A percentile compares a stretch with the other conserved stretches of the same genome.
Evolutionary conservation across 768 basidiomycete genomes (phyloP).

Genomic region (Pleurotus ostreatus): DNA sequence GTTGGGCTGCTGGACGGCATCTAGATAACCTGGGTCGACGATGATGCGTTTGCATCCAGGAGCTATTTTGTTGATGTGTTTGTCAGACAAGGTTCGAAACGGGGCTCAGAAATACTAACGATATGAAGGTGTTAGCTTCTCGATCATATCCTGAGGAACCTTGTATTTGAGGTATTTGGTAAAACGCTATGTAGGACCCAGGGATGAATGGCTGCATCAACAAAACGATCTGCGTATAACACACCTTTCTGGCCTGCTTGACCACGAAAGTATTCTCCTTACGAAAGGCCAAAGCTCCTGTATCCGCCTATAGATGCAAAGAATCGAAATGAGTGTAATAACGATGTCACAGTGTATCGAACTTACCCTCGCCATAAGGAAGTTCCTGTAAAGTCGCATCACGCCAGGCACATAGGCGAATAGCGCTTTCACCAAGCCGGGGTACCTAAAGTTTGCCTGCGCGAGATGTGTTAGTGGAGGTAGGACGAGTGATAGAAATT

Average conservation of each 20-base stretch:
- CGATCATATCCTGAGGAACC: slow-evolving; percentile 45
- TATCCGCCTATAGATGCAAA: slow-evolving; percentile 28
- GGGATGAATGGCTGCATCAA: not conserved
- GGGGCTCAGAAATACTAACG: slow-evolving; percentile 26
- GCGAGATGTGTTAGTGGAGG: not conserved
- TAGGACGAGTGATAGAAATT: not conserved
- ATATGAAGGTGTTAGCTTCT: slow-evolving; percentile 47
- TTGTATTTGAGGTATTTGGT: slow-evolving; percentile 40
- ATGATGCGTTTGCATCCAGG: slow-evolving; percentile 65
- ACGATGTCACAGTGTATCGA: not conserved
- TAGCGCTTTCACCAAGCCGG: slow-evolving; percentile 42
- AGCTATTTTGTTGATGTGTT: slow-evolving; percentile 23
- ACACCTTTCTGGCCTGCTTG: slow-evolving; percentile 28
- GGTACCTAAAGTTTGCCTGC: slow-evolving; percentile 39
- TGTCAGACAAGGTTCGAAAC: not conserved
- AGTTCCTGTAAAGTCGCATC: slow-evolving; percentile 43
- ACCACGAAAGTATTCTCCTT: slow-evolving; percentile 32
- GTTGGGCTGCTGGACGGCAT: slow-evolving; percentile 48
- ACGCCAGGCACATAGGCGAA: slow-evolving; percentile 50
- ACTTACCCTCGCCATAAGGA: slow-evolving; percentile 43
- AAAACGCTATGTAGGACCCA: slow-evolving; percentile 32
- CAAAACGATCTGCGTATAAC: not conserved
- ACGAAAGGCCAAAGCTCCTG: slow-evolving; percentile 32
- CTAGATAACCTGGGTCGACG: slow-evolving; percentile 55
- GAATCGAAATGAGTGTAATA: not conserved